These are phyloP conservation scores for Plasmopara muralis DNA, from an alignment of 352 stramenopile species.

Conservation along the genomic window DNA sequence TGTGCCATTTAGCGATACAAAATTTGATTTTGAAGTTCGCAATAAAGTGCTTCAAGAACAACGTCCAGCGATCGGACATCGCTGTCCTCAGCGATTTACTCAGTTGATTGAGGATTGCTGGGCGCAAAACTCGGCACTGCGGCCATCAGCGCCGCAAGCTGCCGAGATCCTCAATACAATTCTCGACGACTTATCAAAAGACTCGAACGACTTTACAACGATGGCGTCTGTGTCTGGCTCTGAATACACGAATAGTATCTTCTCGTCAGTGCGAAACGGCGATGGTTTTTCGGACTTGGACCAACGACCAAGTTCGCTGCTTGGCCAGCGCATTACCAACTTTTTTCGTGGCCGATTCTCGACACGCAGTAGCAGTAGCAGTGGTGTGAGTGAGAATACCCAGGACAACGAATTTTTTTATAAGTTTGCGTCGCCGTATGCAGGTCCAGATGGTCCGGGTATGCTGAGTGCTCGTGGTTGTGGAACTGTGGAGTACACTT, in stretches of 20 bases:
- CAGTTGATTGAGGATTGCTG: conserved; percentile 58
- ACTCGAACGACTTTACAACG: conserved; percentile 27
- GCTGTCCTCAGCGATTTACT: conserved; percentile 48
- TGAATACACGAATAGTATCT: conserved; percentile 57
- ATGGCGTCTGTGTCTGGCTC: conserved; percentile 25
- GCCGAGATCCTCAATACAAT: conserved; percentile 46
- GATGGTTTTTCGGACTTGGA: conserved; percentile 29
- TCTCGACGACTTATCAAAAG: conserved; percentile 43
- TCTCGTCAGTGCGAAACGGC: conserved; percentile 38
- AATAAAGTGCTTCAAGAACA: conserved; percentile 50
- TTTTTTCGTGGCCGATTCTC: conserved; percentile 52
- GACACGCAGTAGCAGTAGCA: conserved; percentile 36
- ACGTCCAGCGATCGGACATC: conserved; percentile 40
- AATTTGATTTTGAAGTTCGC: conserved; percentile 66
- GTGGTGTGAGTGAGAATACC: conserved; percentile 29
- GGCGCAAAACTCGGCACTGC: conserved; percentile 36
- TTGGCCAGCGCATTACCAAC: conserved; percentile 55
- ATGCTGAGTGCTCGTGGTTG: conserved; percentile 28
- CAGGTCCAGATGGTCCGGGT: conserved; percentile 21
- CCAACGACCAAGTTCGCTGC: conserved; percentile 36
- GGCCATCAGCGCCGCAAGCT: conserved; percentile 41
- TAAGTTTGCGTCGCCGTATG: conserved; percentile 42
- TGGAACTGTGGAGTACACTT: conserved; percentile 21
- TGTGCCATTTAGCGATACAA: conserved; percentile 53
- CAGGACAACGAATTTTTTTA: conserved; percentile 32